These are phyloP conservation scores for Metarhizium humberi DNA, from an alignment of 2,329 filamentous ascomycete genomes.

Conservation along the genomic window DNA sequence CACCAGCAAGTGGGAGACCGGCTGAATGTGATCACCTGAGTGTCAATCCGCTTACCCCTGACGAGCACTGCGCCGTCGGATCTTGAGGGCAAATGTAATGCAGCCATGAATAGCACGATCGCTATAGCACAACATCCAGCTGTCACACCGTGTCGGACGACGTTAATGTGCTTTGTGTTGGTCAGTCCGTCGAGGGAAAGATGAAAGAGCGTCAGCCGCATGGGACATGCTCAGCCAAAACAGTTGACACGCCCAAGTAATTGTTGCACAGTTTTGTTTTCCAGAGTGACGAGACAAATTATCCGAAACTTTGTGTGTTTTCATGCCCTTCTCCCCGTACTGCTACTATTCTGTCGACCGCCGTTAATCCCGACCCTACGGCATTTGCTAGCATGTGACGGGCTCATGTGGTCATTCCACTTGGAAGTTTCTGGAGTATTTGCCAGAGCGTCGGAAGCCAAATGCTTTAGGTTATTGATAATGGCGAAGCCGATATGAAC, in stretches of 20 bases:
- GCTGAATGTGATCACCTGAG: background rate
- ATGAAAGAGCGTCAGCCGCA: background rate
- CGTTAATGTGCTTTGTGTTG: background rate
- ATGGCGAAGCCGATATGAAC: background rate
- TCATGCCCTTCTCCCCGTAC: background rate
- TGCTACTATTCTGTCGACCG: background rate
- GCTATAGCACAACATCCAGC: slow-evolving; percentile 1
- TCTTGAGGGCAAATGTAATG: slow-evolving; percentile 1
- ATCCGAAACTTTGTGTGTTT: background rate
- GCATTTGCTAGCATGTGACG: background rate
- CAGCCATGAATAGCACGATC: background rate
- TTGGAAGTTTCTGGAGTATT: too few species aligned
- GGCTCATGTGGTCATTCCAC: background rate
- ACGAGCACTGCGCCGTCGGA: background rate
- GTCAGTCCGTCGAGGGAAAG: background rate
- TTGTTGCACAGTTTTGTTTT: background rate
- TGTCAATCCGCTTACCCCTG: background rate
- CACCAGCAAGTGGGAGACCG: background rate
- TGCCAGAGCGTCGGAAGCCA: background rate
- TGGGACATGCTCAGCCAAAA: background rate
- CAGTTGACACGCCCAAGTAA: background rate
- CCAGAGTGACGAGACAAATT: background rate
- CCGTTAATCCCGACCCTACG: background rate
- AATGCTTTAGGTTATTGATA: background rate
- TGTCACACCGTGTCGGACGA: background rate